Percentiles rank a stretch among this genome's conserved stretches.
phyloP scores from a whole-genome alignment of 192 early-diverging fungal genomes.

The Gamsiella multidivaricata region DNA sequence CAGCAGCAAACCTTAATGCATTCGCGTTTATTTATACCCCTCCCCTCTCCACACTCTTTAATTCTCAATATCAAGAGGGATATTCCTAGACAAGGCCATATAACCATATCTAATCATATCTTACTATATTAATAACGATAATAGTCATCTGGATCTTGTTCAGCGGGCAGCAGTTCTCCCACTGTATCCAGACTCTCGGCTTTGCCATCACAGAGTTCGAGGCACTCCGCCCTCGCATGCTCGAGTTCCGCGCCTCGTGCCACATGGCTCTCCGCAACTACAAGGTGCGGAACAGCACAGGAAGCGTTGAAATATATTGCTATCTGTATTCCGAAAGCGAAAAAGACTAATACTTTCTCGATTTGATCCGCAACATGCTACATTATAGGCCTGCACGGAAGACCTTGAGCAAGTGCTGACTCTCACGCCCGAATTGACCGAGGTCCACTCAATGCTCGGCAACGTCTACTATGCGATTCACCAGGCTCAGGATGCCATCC shows the following conservation, averaged over 20 bases:
- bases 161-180: conserved; percentile 66
- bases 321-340: too few species aligned
- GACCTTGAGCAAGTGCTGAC: conserved; percentile 42
- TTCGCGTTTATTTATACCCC: too few species aligned
- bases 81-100: too few species aligned
- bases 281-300: conserved; percentile 38
- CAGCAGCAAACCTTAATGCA: too few species aligned
- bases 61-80: too few species aligned
- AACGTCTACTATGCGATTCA: conserved; percentile 54
- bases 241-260: conserved; percentile 66
- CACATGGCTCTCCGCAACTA: conserved; percentile 58
- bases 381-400: conserved; percentile 52
- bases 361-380: too few species aligned
- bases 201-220: conserved; percentile 65
- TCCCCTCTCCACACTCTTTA: too few species aligned
- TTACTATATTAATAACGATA: too few species aligned
- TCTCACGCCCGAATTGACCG: conserved; percentile 24
- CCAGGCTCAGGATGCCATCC: conserved; percentile 56
- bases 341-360: too few species aligned
- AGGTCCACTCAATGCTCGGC: conserved; percentile 50
- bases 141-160: conserved; percentile 67
- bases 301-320: too few species aligned
- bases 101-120: too few species aligned
- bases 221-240: conserved; percentile 61
- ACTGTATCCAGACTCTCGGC: conserved; percentile 66